Evolutionary conservation across 108 stramenopile species (phyloP), one percentile per base, ranked within the genome.

Genomic region (Nitzschia putrida): DNA sequence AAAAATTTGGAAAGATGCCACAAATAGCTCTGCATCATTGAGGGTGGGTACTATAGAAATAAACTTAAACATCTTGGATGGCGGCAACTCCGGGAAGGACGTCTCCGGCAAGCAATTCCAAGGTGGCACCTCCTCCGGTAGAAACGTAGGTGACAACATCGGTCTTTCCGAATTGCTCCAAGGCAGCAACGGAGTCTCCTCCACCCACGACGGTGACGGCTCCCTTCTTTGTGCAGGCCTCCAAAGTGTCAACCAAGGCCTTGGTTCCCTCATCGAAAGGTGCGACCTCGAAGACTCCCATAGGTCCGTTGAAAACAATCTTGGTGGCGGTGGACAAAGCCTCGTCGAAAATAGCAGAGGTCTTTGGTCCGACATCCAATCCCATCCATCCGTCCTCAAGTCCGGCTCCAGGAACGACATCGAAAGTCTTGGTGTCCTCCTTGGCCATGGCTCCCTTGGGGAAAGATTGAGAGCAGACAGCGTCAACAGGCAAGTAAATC

Each of bases 301-400:
- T 90, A 23, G 99, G 99, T 25, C 99, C 85, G 73, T 97, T 98
- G 91, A 95, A 94, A 34, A 98, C 69, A 49, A 96, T 84, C 29
- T 91, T 95, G 51, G 84, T 91, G 54, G 81, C 82, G 16, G 67
- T 57, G 18, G 70, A 49, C 39, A 98, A 80, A 53, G 67, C 79
- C 7, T 84, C 82, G 58, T 89, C 70, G 55, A 88, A 89, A 24
- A 72, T 34, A 41, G 80, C 79, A 61, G 82, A 68, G 8, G 96
- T 83, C 55, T 90, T 89, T 14, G 97, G 96, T 59, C 99, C 98
- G 58, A 87, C 88, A 77, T 99, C 99, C 10, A 99, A 86, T 14
- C 96, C 97, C 96, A 99, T 97, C 86, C 92, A 99, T 16, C 90
- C 97, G 23, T 92, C 96, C 23, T 93, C 90, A 56, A 99, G 89